phyloP scores from a whole-genome alignment of 176 grass and related monocot species.

The Paspalum notatum region DNA sequence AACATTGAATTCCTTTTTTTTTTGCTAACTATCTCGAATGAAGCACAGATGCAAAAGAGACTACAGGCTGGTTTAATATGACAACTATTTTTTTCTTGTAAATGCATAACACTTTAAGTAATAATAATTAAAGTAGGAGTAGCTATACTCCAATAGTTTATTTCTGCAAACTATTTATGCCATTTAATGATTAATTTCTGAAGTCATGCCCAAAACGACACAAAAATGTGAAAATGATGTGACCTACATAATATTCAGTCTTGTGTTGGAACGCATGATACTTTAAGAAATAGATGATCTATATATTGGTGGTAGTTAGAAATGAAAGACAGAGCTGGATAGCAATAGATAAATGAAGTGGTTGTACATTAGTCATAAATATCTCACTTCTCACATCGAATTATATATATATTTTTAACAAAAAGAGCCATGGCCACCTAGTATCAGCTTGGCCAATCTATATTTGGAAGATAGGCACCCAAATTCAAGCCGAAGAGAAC shows the following conservation, averaged over 20 bases:
- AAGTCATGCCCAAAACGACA: constrained; percentile 16
- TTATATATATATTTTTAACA: neutral
- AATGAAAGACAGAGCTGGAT: constrained; percentile 12
- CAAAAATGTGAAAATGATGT: constrained; percentile 17
- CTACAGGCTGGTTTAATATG: neutral
- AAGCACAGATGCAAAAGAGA: neutral
- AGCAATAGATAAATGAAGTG: constrained; percentile 25
- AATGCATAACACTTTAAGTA: neutral
- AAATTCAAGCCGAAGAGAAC: neutral
- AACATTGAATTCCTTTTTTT: neutral
- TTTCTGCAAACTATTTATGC: constrained; percentile 1
- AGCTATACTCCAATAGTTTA: constrained; percentile 18
- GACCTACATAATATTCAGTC: neutral
- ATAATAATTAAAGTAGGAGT: constrained; percentile 22
- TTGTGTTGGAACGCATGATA: neutral
- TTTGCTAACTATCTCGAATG: neutral
- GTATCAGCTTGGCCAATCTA: neutral
- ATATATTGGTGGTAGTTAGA: constrained; percentile 6
- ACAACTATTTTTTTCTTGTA: neutral
- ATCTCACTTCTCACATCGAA: neutral
- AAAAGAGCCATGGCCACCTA: neutral
- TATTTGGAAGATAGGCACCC: neutral
- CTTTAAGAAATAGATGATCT: constrained; percentile 14
- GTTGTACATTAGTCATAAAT: neutral
- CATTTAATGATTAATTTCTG: neutral